Percentiles rank a stretch among this genome's conserved stretches.
Conservation (phyloP, 352 stramenopile species). For the Phytophthora melonis region DNA sequence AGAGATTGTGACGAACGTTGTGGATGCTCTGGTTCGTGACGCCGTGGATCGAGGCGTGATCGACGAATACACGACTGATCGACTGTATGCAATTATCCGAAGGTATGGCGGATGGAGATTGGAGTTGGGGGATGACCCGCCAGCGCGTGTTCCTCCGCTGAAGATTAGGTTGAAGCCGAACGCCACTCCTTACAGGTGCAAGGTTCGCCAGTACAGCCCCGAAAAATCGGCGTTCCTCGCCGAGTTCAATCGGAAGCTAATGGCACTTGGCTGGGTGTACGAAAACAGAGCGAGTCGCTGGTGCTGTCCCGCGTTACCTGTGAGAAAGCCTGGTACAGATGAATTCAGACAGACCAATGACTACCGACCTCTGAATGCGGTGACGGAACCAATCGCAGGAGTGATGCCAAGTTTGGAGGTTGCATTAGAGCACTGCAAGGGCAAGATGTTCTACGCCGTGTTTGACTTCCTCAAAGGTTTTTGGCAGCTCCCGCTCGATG, state of each 20-base stretch:
- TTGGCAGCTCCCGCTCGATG: slow-evolving; percentile 14
- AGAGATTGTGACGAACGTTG: slow-evolving; percentile 4
- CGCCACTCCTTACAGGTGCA: slow-evolving; percentile 12
- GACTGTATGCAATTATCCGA: background rate
- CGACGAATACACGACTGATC: slow-evolving; percentile 3
- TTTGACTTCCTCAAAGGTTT: too few species aligned
- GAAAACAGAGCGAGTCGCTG: slow-evolving; percentile 11
- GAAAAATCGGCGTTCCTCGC: slow-evolving; percentile 8
- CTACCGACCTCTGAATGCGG: background rate
- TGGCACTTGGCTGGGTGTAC: slow-evolving; percentile 14
- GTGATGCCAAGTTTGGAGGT: slow-evolving; percentile 12
- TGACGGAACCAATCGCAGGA: slow-evolving; percentile 11
- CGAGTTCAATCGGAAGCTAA: slow-evolving; percentile 3
- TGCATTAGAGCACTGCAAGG: background rate
- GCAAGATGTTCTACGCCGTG: background rate
- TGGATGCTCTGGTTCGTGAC: slow-evolving; percentile 2
- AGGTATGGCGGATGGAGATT: slow-evolving; percentile 10
- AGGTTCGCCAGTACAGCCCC: slow-evolving; percentile 13
- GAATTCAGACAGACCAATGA: slow-evolving; percentile 3
- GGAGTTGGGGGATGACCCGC: slow-evolving; percentile 4
- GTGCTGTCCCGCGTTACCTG: slow-evolving; percentile 6
- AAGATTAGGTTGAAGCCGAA: slow-evolving; percentile 1
- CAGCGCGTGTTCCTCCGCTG: slow-evolving; percentile 3
- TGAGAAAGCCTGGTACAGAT: background rate
- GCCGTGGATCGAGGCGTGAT: slow-evolving; percentile 10